Conservation (phyloP, 768 basidiomycete genomes). For the Hysterangium stoloniferum region DNA sequence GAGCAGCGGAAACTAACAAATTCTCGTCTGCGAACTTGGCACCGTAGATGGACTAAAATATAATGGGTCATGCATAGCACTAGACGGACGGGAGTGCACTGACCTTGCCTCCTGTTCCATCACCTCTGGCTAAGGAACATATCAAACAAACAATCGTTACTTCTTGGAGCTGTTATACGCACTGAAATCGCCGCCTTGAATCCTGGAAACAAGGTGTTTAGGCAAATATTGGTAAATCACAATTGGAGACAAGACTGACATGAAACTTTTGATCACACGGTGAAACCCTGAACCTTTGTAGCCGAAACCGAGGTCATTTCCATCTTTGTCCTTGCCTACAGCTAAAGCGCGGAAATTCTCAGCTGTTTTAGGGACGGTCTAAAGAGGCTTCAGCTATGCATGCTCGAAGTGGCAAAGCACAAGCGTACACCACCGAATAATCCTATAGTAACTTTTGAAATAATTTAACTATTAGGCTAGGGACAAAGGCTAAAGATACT, state of each 20-base stretch:
- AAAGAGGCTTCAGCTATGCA: slow-evolving; percentile 1
- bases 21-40: slow-evolving; percentile 92
- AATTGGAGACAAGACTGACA: slow-evolving; percentile 36
- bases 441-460: slow-evolving; percentile 63
- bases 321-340: slow-evolving; percentile 75
- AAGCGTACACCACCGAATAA: slow-evolving; percentile 76
- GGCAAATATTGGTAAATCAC: slow-evolving; percentile 16
- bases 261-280: slow-evolving; percentile 90
- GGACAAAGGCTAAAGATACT: slow-evolving; percentile 18
- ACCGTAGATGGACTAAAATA: slow-evolving; percentile 75
- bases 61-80: not conserved
- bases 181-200: slow-evolving; percentile 99
- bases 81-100: slow-evolving; percentile 12
- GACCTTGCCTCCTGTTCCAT: slow-evolving; percentile 89
- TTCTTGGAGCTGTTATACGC: slow-evolving; percentile 13
- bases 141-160: not conserved
- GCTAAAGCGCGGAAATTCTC: slow-evolving; percentile 96
- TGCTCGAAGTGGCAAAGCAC: slow-evolving; percentile 4
- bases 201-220: slow-evolving; percentile 43
- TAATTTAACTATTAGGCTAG: not conserved
- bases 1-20: slow-evolving; percentile 48
- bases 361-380: slow-evolving; percentile 94
- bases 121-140: slow-evolving; percentile 52
- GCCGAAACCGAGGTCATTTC: slow-evolving; percentile 71
- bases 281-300: slow-evolving; percentile 98